Base-by-base conservation (phyloP, 345 rosid species). In the Microthlaspi erraticum region DNA sequence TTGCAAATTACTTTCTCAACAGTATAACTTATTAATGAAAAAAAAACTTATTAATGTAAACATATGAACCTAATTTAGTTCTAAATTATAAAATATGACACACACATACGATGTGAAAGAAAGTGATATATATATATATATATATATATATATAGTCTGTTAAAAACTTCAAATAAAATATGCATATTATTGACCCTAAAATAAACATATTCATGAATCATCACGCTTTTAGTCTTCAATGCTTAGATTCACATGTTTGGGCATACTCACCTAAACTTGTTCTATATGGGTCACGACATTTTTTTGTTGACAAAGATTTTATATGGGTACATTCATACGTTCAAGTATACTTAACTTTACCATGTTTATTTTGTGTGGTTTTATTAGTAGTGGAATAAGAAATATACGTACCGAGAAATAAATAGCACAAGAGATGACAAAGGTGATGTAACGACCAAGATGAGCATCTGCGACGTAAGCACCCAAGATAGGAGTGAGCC, bases 391-490 rank as follows among this genome's bases (percentile, higher is more conserved):
- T 26, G 29, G 2, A 5, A 26, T 3, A 2, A 33, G 23, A 48
- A 34, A 57, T 5, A 49, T 11, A 69, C 78, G 5, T 74, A 90
- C 98, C 74, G 66, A 18, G 43, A 94, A 80, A 45, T 89, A 94
- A 51, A 94, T 79, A 1, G 60, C 3, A 41, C 77, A 78, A 11
- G 96, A 82, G 7, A 82, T 10, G 56, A 85, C 29, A 52, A 94
- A 91, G 31, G 93, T 91, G 88, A 88, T 77, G 51, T 91, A 94
- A 0, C 96, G 99, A 13, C 98, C 99, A 3, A 91, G 86, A 64
- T 81, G 86, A 34, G 98, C 96, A 11, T 91, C 99, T 0, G 97
- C 99, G 0, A 91, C 69, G 37, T 91, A 94, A 3, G 99, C 99
- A 6, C 99, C 98, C 34, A 91, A 66, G 70, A 91, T 66, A 0